These are phyloP conservation scores for Podospora pseudocomata DNA, from an alignment of 495 filamentous ascomycete species.

Conservation along the genomic window DNA sequence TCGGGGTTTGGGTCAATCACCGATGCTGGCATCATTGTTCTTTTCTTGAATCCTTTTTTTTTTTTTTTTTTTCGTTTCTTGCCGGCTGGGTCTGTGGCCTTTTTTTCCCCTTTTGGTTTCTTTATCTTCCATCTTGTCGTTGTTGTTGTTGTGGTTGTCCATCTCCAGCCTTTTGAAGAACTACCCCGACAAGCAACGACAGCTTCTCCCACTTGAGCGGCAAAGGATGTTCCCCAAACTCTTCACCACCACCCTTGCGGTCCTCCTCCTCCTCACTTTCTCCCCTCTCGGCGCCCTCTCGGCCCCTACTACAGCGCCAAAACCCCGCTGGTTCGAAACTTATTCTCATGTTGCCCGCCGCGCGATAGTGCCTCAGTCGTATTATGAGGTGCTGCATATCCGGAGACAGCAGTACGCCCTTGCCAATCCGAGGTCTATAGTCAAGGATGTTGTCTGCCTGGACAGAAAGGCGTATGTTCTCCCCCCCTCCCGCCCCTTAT, in stretches of 20 bases:
- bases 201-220: constrained; percentile 6
- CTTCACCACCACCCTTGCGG: constrained; percentile 5
- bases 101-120: not conserved
- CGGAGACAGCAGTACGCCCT: constrained; percentile 33
- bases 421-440: constrained; percentile 30
- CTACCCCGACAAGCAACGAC: not conserved
- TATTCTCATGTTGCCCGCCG: constrained; percentile 19
- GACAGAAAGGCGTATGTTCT: constrained; percentile 35
- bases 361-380: constrained; percentile 30
- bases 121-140: not conserved
- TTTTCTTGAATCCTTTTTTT: constrained; percentile 1
- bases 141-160: too few species aligned
- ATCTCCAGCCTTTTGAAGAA: not conserved
- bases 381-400: constrained; percentile 36
- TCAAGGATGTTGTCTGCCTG: constrained; percentile 34
- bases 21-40: constrained; percentile 21
- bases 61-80: not conserved
- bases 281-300: constrained; percentile 14
- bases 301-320: constrained; percentile 8
- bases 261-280: constrained; percentile 24
- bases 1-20: not conserved
- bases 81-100: constrained; percentile 17
- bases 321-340: constrained; percentile 17
- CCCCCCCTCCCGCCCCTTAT: not conserved
- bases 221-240: constrained; percentile 20